Conservation (phyloP, 805 yeast species). For the Candida peoriensis region DNA sequence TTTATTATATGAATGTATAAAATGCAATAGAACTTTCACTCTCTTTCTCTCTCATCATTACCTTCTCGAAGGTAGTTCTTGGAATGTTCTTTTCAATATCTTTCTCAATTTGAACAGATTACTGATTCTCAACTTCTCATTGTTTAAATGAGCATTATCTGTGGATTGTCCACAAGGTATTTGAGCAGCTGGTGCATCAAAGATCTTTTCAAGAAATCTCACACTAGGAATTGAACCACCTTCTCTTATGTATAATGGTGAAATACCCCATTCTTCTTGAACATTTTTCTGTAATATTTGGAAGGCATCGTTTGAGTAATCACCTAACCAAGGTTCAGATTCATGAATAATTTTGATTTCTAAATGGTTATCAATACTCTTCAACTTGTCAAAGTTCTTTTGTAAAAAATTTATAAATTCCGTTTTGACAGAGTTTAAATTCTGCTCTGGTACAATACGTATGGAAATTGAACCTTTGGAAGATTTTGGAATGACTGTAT, state of each 20-base stretch:
- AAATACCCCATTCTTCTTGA: slow-evolving; percentile 65
- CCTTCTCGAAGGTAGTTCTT: slow-evolving; percentile 17
- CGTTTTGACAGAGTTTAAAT: slow-evolving; percentile 50
- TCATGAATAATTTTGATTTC: slow-evolving; percentile 63
- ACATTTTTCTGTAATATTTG: slow-evolving; percentile 60
- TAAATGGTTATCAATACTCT: slow-evolving; percentile 61
- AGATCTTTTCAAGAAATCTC: slow-evolving; percentile 73
- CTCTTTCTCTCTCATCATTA: too few species aligned
- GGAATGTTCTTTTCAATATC: slow-evolving; percentile 37
- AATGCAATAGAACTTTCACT: too few species aligned
- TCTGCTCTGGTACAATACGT: slow-evolving; percentile 87
- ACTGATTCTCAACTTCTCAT: slow-evolving; percentile 76
- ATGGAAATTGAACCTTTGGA: slow-evolving; percentile 77
- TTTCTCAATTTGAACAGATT: slow-evolving; percentile 72
- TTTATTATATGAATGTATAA: too few species aligned
- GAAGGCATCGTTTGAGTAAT: slow-evolving; percentile 71
- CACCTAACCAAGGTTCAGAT: slow-evolving; percentile 97
- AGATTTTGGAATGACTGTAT: slow-evolving; percentile 81
- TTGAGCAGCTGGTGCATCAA: slow-evolving; percentile 88
- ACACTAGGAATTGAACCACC: slow-evolving; percentile 97
- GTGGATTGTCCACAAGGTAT: slow-evolving; percentile 95
- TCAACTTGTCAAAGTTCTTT: slow-evolving; percentile 41
- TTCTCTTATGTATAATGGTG: slow-evolving; percentile 85
- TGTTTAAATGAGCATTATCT: slow-evolving; percentile 88
- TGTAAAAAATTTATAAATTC: slow-evolving; percentile 43